These are phyloP conservation scores for Juncus effusus DNA, from an alignment of 176 grass and related monocot species.

Conservation along the genomic window DNA sequence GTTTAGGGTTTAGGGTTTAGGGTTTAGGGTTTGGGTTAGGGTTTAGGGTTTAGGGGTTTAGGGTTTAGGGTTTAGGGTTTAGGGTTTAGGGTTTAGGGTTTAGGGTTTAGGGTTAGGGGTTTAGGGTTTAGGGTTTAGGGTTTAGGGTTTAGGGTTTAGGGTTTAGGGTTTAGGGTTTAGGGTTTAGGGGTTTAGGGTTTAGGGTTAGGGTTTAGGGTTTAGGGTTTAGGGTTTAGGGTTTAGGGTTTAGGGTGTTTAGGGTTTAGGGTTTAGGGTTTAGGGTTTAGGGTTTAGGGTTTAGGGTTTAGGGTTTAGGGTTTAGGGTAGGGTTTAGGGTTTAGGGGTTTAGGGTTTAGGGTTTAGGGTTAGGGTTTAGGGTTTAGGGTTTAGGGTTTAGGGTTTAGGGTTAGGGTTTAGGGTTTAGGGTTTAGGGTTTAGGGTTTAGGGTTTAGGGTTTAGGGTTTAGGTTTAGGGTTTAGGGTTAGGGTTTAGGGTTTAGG, in stretches of 20 bases:
- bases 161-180: conserved; percentile 34
- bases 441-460: conserved; percentile 22
- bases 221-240: conserved; percentile 29
- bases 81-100: conserved; percentile 25
- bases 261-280: conserved; percentile 27
- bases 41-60: too few relatives aligned
- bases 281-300: conserved; percentile 27
- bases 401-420: background rate
- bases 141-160: conserved; percentile 26
- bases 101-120: too few relatives aligned
- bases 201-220: conserved; percentile 33
- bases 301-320: conserved; percentile 22
- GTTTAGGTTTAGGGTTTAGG: too few relatives aligned
- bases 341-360: too few relatives aligned
- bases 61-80: conserved; percentile 33
- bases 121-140: conserved; percentile 24
- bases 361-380: conserved; percentile 15
- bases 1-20: conserved; percentile 29
- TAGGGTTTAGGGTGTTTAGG: conserved; percentile 24
- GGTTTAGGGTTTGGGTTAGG: conserved; percentile 18
- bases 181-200: too few relatives aligned
- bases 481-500: conserved; percentile 21
- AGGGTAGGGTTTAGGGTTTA: too few relatives aligned
- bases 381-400: conserved; percentile 10
- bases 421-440: conserved; percentile 5